Evolutionary conservation across 2,329 filamentous ascomycete species (phyloP), one percentile per base, ranked within the genome.

Genomic region (Neonectria ditissima): DNA sequence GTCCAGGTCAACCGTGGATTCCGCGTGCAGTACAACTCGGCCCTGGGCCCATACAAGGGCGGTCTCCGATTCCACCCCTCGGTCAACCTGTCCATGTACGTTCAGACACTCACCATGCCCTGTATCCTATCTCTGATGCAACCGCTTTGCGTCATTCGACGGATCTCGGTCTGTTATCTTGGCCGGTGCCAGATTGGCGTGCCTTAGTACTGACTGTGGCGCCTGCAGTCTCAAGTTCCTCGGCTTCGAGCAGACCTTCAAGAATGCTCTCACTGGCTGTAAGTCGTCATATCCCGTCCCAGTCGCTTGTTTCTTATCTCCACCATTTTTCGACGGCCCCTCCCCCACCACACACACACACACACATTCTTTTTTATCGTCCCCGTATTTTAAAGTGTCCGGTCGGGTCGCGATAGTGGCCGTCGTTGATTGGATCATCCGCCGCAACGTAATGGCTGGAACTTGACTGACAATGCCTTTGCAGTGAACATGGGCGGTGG

Each of bases 161-260:
- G 41, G 16, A 32, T 43, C 26, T 50, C 18, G 22, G 26, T 47
- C 41, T 51, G 51, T 54, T 57, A 44, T 62, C 55, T 54, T 20
- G 54, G 14, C 30, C 24, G 44, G 43, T 28, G 32, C 48, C 39
- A 32, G 26, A 58, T 48, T 47, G 32, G 50, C 55, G 20, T 44
- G 48, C 48, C 34, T 41, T 54, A 30, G 41, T 65, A 64, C 63
- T 69, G 51, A 67, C 65, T 55, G 50, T 63, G 60, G 47, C 45
- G 55, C 48, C 59, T 65, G 51, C 55, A 70, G 68, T 76, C 89
- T 99, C 76, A 99, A 99, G 86, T 98, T 98, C 85, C 88, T 99
- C 78, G 96, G 95, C 71, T 98, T 98, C 77, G 96, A 99, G 89
- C 96, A 98, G 85, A 97, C 95, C 84, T 98, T 98, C 88, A 98